Percentiles rank a stretch among this genome's conserved stretches.
Conservation (phyloP, 768 basidiomycete genomes). For the Russula brevipes region DNA sequence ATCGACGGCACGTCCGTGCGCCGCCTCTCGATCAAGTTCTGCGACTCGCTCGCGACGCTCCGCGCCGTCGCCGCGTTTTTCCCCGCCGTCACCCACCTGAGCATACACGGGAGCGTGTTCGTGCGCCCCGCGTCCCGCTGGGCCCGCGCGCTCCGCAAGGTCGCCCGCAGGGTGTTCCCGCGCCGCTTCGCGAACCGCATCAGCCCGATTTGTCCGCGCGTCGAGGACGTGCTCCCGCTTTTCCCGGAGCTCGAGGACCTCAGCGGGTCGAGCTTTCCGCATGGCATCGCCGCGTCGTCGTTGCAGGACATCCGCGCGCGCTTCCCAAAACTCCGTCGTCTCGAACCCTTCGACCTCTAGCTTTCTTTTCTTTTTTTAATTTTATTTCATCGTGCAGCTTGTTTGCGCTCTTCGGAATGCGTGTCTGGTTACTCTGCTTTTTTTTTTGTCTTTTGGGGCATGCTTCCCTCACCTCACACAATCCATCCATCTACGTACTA, state of each 20-base stretch:
- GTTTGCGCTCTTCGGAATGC: background rate
- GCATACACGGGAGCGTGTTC: constrained; percentile 18
- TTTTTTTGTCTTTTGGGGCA: background rate
- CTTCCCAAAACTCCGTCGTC: constrained; percentile 22
- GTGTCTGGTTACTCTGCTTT: background rate
- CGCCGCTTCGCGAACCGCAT: constrained; percentile 15
- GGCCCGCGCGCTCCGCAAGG: constrained; percentile 7
- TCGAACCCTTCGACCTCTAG: constrained; percentile 19
- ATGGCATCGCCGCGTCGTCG: constrained; percentile 17
- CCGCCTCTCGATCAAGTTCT: constrained; percentile 20
- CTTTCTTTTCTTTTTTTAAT: background rate
- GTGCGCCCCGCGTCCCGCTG: constrained; percentile 14
- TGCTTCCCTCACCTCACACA: background rate
- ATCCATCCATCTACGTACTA: no score
- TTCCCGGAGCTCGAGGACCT: constrained; percentile 22
- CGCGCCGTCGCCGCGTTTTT: constrained; percentile 21
- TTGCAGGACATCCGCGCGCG: constrained; percentile 19
- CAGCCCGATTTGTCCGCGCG: constrained; percentile 15
- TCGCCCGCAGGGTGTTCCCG: constrained; percentile 12
- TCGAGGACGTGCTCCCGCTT: constrained; percentile 21
- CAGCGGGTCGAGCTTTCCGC: constrained; percentile 18
- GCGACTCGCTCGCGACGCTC: constrained; percentile 20
- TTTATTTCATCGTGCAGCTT: background rate
- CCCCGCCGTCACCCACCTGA: constrained; percentile 19
- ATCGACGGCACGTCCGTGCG: constrained; percentile 17